A percentile compares a stretch with the other conserved stretches of the same genome.
These are phyloP conservation scores for Mortierella sp. DNA, from an alignment of 371 early-diverging fungal genomes.

Conservation along the genomic window DNA sequence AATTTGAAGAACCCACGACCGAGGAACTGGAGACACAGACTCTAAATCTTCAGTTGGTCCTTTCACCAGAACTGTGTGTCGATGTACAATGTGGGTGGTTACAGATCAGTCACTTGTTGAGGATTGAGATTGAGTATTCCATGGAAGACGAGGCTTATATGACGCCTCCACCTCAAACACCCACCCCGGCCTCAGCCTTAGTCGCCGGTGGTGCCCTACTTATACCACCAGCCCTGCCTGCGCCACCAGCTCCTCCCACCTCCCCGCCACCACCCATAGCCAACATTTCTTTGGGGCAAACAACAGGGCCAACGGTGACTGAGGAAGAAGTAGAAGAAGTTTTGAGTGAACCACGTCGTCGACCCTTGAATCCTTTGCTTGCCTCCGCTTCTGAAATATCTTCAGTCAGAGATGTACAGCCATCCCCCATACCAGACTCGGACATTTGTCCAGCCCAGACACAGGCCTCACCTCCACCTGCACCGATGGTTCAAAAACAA, in stretches of 20 bases:
- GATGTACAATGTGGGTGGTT: slow-evolving; percentile 49
- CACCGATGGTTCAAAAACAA: no score
- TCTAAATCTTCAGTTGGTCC: slow-evolving; percentile 35
- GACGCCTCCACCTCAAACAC: slow-evolving; percentile 11
- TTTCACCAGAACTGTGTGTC: slow-evolving; percentile 48
- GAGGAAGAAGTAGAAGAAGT: no score
- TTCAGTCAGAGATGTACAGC: no score
- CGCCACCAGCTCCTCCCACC: background rate
- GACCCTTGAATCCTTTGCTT: no score
- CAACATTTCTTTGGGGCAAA: no score
- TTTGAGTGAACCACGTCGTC: no score
- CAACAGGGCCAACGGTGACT: no score
- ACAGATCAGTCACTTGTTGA: slow-evolving; percentile 33
- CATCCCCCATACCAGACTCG: no score
- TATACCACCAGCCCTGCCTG: background rate
- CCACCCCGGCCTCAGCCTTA: background rate
- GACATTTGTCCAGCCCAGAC: no score
- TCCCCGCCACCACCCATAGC: background rate
- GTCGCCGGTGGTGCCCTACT: background rate
- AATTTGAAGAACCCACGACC: slow-evolving; percentile 35
- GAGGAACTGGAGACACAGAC: slow-evolving; percentile 30
- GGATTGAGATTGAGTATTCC: slow-evolving; percentile 47
- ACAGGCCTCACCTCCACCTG: no score
- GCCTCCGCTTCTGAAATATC: no score
- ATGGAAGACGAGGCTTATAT: slow-evolving; percentile 29